Conservation (phyloP, 495 filamentous ascomycete genomes). For the Tuber indicum region DNA sequence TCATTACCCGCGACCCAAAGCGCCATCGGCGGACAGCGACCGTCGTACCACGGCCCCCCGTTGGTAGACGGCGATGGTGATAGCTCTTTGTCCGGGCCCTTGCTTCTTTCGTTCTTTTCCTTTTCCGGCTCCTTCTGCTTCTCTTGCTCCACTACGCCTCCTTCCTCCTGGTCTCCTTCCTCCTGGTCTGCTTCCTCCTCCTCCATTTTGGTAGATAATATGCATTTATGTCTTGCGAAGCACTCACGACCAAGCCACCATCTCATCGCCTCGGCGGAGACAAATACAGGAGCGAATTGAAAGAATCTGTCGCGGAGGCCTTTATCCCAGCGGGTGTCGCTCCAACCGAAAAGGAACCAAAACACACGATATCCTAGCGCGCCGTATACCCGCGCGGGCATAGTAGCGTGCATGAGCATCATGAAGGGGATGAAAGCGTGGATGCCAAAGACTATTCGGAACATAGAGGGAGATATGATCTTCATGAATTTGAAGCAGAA, state of each 20-base stretch:
- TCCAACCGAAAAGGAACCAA: slow-evolving; percentile 85
- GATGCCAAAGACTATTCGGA: slow-evolving; percentile 80
- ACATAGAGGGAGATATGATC: slow-evolving; percentile 65
- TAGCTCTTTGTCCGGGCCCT: neutral
- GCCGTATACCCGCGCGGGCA: slow-evolving; percentile 68
- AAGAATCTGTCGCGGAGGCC: slow-evolving; percentile 77
- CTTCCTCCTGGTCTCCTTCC: slow-evolving; percentile 57
- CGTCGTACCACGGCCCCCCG: slow-evolving; percentile 68
- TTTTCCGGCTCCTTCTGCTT: slow-evolving; percentile 17
- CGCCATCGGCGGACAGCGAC: slow-evolving; percentile 73
- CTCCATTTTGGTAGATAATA: slow-evolving; percentile 53
- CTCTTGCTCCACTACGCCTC: slow-evolving; percentile 43
- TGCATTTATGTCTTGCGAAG: slow-evolving; percentile 87
- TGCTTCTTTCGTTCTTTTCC: slow-evolving; percentile 31
- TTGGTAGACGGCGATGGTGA: slow-evolving; percentile 10
- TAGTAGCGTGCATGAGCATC: slow-evolving; percentile 68
- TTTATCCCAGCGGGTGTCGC: slow-evolving; percentile 76
- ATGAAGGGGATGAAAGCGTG: slow-evolving; percentile 94
- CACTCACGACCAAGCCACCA: slow-evolving; percentile 94
- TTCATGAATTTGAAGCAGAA: slow-evolving; percentile 92
- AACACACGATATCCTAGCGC: slow-evolving; percentile 84
- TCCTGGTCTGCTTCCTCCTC: slow-evolving; percentile 58
- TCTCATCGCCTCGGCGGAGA: slow-evolving; percentile 81
- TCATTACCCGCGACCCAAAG: slow-evolving; percentile 83
- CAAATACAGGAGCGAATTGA: slow-evolving; percentile 84